Percentiles rank a stretch among this genome's conserved stretches.
Evolutionary conservation across 768 basidiomycete species (phyloP).

Genomic region (Rhizopogon vesiculosus): DNA sequence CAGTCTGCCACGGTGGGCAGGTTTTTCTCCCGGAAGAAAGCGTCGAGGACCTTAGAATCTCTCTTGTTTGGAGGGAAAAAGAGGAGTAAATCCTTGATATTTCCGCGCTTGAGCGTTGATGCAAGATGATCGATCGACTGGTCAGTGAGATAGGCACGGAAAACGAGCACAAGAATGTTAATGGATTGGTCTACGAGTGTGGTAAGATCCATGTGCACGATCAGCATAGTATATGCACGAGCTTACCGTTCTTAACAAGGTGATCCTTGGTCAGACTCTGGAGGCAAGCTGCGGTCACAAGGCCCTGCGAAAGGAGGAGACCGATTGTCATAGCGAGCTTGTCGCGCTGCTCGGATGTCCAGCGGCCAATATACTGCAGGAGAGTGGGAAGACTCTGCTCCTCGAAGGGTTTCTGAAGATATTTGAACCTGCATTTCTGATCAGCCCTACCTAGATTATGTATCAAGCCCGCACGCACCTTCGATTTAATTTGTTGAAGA

Average conservation of each 20-base stretch:
- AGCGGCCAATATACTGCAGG: conserved; percentile 86
- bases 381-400: conserved; percentile 76
- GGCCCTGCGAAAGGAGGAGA: conserved; percentile 79
- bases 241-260: conserved; percentile 85
- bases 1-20: conserved; percentile 84
- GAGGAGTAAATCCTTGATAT: conserved; percentile 76
- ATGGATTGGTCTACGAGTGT: conserved; percentile 63
- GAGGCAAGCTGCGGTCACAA: conserved; percentile 73
- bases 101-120: conserved; percentile 73
- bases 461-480: conserved; percentile 44
- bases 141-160: conserved; percentile 75
- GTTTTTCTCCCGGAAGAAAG: conserved; percentile 80
- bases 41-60: conserved; percentile 68
- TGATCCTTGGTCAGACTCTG: conserved; percentile 88
- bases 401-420: conserved; percentile 96
- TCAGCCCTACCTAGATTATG: conserved; percentile 4
- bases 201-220: neutral
- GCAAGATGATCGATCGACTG: conserved; percentile 91
- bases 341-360: conserved; percentile 70
- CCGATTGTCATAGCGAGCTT: conserved; percentile 82
- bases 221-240: conserved; percentile 7
- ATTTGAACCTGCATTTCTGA: conserved; percentile 75
- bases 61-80: conserved; percentile 89
- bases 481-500: conserved; percentile 93
- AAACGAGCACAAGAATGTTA: conserved; percentile 69